Conservation (phyloP, 768 basidiomycete species). For the Asterophora parasitica region DNA sequence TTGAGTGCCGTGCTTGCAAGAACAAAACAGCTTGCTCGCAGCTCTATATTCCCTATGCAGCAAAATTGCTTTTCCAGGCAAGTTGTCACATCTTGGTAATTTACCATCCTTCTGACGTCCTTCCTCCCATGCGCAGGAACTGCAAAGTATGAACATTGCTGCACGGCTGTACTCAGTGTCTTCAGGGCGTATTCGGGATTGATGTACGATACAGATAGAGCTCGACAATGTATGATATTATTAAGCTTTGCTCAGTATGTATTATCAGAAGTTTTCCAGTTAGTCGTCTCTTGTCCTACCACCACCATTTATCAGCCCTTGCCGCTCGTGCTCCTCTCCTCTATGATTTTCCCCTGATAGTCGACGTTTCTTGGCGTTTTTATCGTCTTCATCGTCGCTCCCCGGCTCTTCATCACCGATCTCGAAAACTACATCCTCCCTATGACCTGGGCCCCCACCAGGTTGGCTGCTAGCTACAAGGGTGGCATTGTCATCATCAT, state of each 20-base stretch:
- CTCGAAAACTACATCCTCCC: slow-evolving; percentile 83
- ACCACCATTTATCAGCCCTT: slow-evolving; percentile 52
- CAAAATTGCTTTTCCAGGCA: slow-evolving; percentile 94
- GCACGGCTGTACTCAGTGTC: slow-evolving; percentile 84
- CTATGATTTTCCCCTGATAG: slow-evolving; percentile 44
- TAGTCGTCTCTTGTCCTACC: slow-evolving; percentile 33
- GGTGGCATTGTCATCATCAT: slow-evolving; percentile 68
- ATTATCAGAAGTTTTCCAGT: slow-evolving; percentile 13
- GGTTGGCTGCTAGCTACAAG: slow-evolving; percentile 55
- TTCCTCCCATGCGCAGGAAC: slow-evolving; percentile 46
- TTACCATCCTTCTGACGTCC: background rate
- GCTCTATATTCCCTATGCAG: slow-evolving; percentile 92
- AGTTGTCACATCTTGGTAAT: slow-evolving; percentile 14
- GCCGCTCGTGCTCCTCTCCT: slow-evolving; percentile 52
- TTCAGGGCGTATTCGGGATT: slow-evolving; percentile 80
- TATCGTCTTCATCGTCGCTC: slow-evolving; percentile 59
- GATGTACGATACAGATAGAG: slow-evolving; percentile 16
- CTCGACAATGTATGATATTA: slow-evolving; percentile 19
- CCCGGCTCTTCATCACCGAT: slow-evolving; percentile 79
- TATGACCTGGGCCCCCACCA: slow-evolving; percentile 39
- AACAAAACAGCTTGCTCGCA: slow-evolving; percentile 96
- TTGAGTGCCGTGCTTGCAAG: slow-evolving; percentile 96
- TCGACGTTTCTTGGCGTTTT: slow-evolving; percentile 46
- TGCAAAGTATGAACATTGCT: slow-evolving; percentile 95
- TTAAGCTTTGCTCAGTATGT: slow-evolving; percentile 16